These are phyloP conservation scores for Suaeda aralocaspica DNA, from an alignment of 148 eudicot genomes.

Conservation along the genomic window DNA sequence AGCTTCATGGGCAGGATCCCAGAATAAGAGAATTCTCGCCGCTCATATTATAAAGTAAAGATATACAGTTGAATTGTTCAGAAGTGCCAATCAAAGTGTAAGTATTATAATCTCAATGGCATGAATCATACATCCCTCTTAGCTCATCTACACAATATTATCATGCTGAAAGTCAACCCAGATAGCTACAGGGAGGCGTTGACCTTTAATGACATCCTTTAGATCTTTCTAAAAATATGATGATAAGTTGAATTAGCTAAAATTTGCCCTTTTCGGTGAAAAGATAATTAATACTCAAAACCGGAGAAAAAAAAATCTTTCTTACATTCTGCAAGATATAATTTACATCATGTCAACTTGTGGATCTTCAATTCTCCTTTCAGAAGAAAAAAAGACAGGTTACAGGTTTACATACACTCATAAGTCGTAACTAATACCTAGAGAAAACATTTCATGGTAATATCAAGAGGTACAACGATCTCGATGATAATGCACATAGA, in stretches of 20 bases:
- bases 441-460: not conserved
- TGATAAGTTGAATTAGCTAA: not conserved
- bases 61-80: no score
- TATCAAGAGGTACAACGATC: not conserved
- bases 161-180: conserved; percentile 2
- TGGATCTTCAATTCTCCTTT: no score
- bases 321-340: not conserved
- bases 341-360: not conserved
- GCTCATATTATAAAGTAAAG: no score
- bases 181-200: not conserved
- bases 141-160: not conserved
- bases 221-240: not conserved
- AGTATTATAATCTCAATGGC: not conserved
- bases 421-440: not conserved
- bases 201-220: not conserved
- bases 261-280: not conserved
- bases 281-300: not conserved
- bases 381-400: not conserved
- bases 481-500: not conserved
- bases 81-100: no score
- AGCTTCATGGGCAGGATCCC: no score
- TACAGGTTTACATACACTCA: no score
- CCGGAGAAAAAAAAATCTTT: not conserved
- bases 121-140: not conserved
- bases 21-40: no score